Base-by-base conservation (phyloP, 352 stramenopile species). In the Pythium rishiriense region DNA sequence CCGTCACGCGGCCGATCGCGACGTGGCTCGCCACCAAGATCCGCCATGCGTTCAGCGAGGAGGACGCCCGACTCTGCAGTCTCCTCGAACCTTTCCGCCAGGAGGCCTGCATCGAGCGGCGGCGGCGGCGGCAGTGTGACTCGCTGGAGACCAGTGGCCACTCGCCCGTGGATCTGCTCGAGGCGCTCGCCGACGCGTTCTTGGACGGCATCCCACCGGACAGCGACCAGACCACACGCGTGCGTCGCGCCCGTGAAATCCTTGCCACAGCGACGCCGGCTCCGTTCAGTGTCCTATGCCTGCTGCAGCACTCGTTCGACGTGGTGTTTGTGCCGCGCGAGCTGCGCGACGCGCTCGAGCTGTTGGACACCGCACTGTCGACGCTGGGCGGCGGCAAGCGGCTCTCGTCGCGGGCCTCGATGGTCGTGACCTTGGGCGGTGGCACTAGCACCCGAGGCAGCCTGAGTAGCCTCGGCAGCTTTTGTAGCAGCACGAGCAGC, bases 301-400 rank as follows among this genome's bases (percentile, higher is more conserved):
- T 68, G 17, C 53, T 72, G n/a, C 65, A 72, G 65, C 58, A 72
- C 15, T 64, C 58, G 21, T 53, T 72, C 14, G 65, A 72, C 28
- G 37, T 53, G 29, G 25, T 68, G 19, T 64, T 65, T n/a, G 21
- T 72, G 7, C 45, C 58, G 8, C 52, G 47, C 17, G 48, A 64
- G 11, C 31, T 66, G 21, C 65, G 65, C 1, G 53, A 68, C 26
- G 29, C 65, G 26, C 58, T 72, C 1, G 65, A 72, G 29, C 47
- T 68, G 11, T 24, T 72, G 10, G 65, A 72, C 10, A 25, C 31
- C 2, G 51, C 64, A 31, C 26, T 68, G 10, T 63, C 59, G 29
- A 47, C 58, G 28, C 49, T 58, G 9, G 39, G n/a, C 22, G 29
- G 37, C 37, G 19, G 21, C 21, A 58, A 58, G 7, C 25, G 58